phyloP scores from a whole-genome alignment of 257 asterid genomes.

The Solanum peruvianum region DNA sequence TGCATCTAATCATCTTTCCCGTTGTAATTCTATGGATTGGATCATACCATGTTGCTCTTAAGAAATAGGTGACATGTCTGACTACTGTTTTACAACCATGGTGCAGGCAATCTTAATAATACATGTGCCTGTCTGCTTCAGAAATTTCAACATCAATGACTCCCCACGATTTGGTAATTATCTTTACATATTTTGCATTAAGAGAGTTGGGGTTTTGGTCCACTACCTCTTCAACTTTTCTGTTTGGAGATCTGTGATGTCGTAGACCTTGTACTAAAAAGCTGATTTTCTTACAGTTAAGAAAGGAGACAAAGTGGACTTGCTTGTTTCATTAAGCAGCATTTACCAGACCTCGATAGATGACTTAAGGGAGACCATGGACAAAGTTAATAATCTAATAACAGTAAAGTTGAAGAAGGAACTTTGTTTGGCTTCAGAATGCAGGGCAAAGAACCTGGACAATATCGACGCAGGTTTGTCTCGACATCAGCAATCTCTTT shows the following conservation, averaged over 20 bases:
- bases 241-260: not conserved
- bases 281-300: constrained; percentile 38
- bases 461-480: constrained; percentile 51
- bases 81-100: constrained; percentile 11
- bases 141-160: constrained; percentile 51
- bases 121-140: constrained; percentile 62
- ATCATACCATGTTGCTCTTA: not conserved
- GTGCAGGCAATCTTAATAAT: constrained; percentile 76
- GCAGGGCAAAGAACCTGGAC: constrained; percentile 40
- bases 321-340: constrained; percentile 73
- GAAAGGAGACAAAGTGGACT: constrained; percentile 64
- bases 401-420: constrained; percentile 45
- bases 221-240: not conserved
- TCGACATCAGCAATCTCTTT: not conserved
- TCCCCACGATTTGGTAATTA: constrained; percentile 58
- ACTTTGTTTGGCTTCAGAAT: constrained; percentile 52
- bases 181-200: not conserved
- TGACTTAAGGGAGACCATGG: constrained; percentile 57
- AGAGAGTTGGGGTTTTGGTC: not conserved
- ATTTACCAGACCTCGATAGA: constrained; percentile 72
- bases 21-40: not conserved
- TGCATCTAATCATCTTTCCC: not conserved
- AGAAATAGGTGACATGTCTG: not conserved
- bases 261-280: not conserved
- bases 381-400: constrained; percentile 53